phyloP scores from a whole-genome alignment of 495 filamentous ascomycete genomes.

The Cercophora newfieldiana region DNA sequence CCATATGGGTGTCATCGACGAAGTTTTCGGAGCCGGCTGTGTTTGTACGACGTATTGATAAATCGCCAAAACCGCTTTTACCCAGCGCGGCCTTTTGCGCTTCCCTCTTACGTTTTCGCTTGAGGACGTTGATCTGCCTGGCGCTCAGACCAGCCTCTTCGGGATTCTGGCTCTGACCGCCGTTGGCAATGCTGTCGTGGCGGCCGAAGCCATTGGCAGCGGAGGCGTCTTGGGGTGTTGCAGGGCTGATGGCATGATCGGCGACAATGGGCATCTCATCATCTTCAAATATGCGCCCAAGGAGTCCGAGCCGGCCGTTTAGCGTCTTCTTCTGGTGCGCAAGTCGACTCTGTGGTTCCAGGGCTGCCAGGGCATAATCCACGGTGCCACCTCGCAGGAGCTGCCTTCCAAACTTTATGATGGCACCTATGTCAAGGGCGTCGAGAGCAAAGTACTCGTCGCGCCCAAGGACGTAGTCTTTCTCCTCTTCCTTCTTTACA shows the following conservation, averaged over 20 bases:
- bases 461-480: slow-evolving; percentile 32
- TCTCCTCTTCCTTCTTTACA: slow-evolving; percentile 55
- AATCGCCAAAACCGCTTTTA: slow-evolving; percentile 77
- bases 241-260: slow-evolving; percentile 40
- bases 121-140: slow-evolving; percentile 89
- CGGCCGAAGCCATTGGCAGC: slow-evolving; percentile 45
- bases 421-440: slow-evolving; percentile 71
- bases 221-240: slow-evolving; percentile 42
- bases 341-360: slow-evolving; percentile 78
- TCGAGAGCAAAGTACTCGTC: slow-evolving; percentile 70
- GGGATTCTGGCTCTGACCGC: slow-evolving; percentile 37
- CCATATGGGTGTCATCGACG: slow-evolving; percentile 58
- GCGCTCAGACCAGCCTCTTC: slow-evolving; percentile 81
- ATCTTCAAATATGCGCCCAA: slow-evolving; percentile 76
- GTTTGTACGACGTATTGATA: slow-evolving; percentile 69
- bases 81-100: slow-evolving; percentile 73
- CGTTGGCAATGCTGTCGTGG: slow-evolving; percentile 34
- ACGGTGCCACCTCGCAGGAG: slow-evolving; percentile 80
- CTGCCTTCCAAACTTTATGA: slow-evolving; percentile 78
- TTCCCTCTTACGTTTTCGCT: slow-evolving; percentile 82
- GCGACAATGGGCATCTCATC: slow-evolving; percentile 63
- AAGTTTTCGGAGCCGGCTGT: slow-evolving; percentile 50
- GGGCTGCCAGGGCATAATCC: slow-evolving; percentile 75
- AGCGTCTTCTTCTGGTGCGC: slow-evolving; percentile 87
- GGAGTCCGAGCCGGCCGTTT: slow-evolving; percentile 76